A percentile compares a stretch with the other conserved stretches of the same genome.
These are phyloP conservation scores for Hypsizygus ulmarius DNA, from an alignment of 1,284 basidiomycete species.

Conservation along the genomic window DNA sequence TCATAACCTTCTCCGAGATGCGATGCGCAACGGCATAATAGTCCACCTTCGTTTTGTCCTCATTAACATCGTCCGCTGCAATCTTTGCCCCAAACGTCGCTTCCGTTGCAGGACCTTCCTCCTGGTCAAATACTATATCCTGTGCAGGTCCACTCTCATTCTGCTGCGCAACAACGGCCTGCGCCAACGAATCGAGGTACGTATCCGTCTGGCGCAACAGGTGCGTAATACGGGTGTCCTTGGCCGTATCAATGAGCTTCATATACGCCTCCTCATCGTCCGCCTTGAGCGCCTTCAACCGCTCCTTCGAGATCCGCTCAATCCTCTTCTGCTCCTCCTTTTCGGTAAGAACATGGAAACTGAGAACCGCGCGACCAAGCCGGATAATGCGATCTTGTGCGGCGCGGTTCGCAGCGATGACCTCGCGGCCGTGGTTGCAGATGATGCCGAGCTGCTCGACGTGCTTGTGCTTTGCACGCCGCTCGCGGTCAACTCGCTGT, in stretches of 20 bases:
- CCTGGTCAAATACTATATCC: conserved; percentile 43
- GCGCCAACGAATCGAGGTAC: conserved; percentile 93
- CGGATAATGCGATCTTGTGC: conserved; percentile 79
- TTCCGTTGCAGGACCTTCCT: conserved; percentile 80
- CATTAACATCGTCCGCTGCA: conserved; percentile 54
- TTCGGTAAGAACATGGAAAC: conserved; percentile 88
- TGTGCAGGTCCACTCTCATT: conserved; percentile 63
- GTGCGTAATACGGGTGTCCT: conserved; percentile 99
- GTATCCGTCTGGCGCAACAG: conserved; percentile 91
- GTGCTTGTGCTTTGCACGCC: conserved; percentile 94
- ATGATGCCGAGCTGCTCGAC: conserved; percentile 92
- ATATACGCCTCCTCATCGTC: conserved; percentile 99
- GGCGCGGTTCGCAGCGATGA: conserved; percentile 60
- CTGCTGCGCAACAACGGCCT: conserved; percentile 94
- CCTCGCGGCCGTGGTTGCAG: conserved; percentile 79
- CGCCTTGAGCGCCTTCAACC: conserved; percentile 95
- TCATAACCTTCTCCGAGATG: conserved; percentile 85
- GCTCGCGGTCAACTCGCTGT: conserved; percentile 91
- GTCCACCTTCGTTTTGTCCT: conserved; percentile 83
- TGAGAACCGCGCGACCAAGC: conserved; percentile 84
- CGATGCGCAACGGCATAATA: conserved; percentile 97
- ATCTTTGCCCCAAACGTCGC: conserved; percentile 88
- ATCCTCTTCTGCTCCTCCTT: conserved; percentile 99
- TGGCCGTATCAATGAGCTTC: conserved; percentile 98
- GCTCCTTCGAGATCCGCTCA: conserved; percentile 95